phyloP scores from a whole-genome alignment of 345 rosid species.

The Syzygium oleosum region DNA sequence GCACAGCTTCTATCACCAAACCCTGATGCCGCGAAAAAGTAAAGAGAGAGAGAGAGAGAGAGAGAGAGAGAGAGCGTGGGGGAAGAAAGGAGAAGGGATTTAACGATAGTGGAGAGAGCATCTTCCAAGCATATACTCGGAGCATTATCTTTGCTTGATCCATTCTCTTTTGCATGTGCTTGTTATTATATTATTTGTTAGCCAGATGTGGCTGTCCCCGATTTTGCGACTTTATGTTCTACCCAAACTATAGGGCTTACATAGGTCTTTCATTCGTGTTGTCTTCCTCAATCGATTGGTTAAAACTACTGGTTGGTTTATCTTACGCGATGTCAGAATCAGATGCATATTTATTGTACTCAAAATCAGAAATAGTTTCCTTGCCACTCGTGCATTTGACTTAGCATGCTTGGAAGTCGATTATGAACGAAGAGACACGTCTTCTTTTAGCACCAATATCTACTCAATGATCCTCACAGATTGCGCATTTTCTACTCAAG shows the following conservation, averaged over 20 bases:
- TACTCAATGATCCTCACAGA: neutral
- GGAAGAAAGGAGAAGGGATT: neutral
- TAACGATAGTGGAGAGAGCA: constrained; percentile 4
- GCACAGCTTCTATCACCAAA: neutral
- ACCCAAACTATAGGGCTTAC: too few relatives aligned
- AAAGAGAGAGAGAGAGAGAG: neutral
- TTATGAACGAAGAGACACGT: neutral
- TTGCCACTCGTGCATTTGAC: neutral
- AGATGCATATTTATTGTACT: neutral
- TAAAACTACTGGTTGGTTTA: neutral
- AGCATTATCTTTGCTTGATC: constrained; percentile 20
- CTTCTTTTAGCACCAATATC: neutral
- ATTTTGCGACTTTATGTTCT: neutral
- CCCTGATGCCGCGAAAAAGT: neutral
- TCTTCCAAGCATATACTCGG: constrained; percentile 33
- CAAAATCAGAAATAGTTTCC: neutral
- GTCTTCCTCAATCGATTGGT: neutral
- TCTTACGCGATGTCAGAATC: neutral
- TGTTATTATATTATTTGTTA: neutral
- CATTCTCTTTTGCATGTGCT: constrained; percentile 1
- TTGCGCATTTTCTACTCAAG: neutral
- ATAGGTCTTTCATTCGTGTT: neutral
- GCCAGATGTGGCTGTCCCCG: neutral
- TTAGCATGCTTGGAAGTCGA: neutral
- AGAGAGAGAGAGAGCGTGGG: neutral